Percentiles rank a stretch among this genome's conserved stretches.
Evolutionary conservation across 108 stramenopile species (phyloP).

Genomic region (Aureococcus anophagefferens): DNA sequence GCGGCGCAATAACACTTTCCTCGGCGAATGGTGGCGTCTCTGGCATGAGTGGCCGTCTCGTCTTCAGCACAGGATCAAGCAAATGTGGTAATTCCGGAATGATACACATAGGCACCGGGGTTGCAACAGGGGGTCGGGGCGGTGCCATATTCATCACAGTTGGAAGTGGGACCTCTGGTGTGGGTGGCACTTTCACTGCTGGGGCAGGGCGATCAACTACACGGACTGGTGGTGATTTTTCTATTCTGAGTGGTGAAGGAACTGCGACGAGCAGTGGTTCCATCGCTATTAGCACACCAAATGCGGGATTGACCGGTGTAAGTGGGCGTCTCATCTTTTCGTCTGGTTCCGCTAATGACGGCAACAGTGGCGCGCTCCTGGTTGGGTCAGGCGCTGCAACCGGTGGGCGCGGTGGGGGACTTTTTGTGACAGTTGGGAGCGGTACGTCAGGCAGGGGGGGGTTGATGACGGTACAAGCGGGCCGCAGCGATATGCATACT

Average conservation of each 20-base stretch:
- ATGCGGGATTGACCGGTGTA: conserved; percentile 5
- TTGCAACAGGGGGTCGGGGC: neutral
- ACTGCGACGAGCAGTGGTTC: conserved; percentile 7
- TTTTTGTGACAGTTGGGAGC: conserved; percentile 17
- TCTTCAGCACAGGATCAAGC: neutral
- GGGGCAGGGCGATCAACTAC: neutral
- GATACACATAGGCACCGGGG: neutral
- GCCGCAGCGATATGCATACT: neutral
- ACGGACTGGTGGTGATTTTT: neutral
- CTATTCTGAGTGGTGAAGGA: neutral
- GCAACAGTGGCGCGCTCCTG: conserved; percentile 9
- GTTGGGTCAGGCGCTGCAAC: conserved; percentile 15
- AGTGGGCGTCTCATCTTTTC: conserved; percentile 17
- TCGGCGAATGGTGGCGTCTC: neutral
- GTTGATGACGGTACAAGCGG: conserved; percentile 6
- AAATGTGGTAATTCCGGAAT: neutral
- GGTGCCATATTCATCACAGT: neutral
- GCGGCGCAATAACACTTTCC: neutral
- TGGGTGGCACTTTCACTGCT: neutral
- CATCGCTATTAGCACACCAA: conserved; percentile 1
- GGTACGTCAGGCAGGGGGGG: conserved; percentile 2
- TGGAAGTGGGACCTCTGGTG: neutral
- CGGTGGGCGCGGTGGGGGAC: conserved; percentile 10
- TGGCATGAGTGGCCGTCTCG: neutral
- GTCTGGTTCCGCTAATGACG: conserved; percentile 11